Conservation (phyloP, 2,329 filamentous ascomycete genomes). For the Pseudonectria foliicola region DNA sequence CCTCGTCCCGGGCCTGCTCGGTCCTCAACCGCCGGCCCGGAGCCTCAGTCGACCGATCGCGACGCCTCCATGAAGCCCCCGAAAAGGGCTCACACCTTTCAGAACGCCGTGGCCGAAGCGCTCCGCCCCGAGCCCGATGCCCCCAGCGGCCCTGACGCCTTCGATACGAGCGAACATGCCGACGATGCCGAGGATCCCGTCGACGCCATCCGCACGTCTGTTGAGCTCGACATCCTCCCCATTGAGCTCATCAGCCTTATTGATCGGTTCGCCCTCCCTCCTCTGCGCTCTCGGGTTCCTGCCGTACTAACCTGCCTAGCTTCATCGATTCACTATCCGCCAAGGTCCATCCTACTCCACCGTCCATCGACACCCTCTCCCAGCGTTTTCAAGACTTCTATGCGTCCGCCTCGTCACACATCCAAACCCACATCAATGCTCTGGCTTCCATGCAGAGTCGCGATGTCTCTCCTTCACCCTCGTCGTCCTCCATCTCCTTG, state of each 20-base stretch:
- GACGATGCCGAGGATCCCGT: conserved; percentile 35
- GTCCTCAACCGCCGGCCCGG: conserved; percentile 23
- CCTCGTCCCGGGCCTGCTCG: conserved; percentile 25
- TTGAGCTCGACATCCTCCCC: conserved; percentile 81
- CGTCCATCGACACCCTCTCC: conserved; percentile 74
- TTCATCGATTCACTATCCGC: conserved; percentile 87
- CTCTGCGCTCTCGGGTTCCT: not conserved
- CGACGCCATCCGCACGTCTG: conserved; percentile 47
- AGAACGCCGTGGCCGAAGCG: conserved; percentile 29
- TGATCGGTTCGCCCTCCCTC: conserved; percentile 58
- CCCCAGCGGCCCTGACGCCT: conserved; percentile 36
- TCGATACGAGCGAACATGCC: conserved; percentile 38
- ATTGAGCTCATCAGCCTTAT: conserved; percentile 88
- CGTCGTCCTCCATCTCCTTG: conserved; percentile 48
- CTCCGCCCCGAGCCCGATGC: conserved; percentile 14
- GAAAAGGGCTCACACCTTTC: conserved; percentile 42
- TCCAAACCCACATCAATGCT: conserved; percentile 78
- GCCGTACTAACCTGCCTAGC: conserved; percentile 36
- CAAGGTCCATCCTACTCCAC: conserved; percentile 77
- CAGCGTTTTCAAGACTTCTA: conserved; percentile 96
- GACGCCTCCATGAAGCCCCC: conserved; percentile 26
- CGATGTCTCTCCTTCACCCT: conserved; percentile 50
- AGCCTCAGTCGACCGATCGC: conserved; percentile 19
- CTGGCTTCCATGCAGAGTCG: conserved; percentile 69
- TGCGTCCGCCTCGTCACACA: conserved; percentile 67